These are phyloP conservation scores for Entoloma clypeatum DNA, from an alignment of 1,284 basidiomycete genomes.

Conservation along the genomic window DNA sequence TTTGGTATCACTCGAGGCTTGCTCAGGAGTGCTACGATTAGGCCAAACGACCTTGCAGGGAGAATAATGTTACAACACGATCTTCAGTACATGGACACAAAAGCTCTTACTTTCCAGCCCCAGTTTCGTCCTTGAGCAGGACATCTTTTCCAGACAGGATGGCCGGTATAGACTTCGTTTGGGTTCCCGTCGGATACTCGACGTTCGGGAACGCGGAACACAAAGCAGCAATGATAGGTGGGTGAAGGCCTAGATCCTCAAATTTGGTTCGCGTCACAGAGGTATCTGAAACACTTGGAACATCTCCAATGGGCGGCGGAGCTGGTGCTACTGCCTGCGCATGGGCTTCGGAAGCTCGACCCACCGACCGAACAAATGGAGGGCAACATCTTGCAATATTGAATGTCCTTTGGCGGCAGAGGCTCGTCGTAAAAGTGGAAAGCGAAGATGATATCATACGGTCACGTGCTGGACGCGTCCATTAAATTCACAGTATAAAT, in stretches of 20 bases:
- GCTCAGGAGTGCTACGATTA: slow-evolving; percentile 60
- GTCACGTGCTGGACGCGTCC: slow-evolving; percentile 21
- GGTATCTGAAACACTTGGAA: too few relatives aligned
- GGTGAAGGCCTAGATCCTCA: slow-evolving; percentile 47
- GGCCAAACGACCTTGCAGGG: slow-evolving; percentile 61
- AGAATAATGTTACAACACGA: slow-evolving; percentile 6
- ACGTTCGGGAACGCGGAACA: slow-evolving; percentile 61
- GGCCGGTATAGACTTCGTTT: slow-evolving; percentile 59
- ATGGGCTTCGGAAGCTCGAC: slow-evolving; percentile 19
- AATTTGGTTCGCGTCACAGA: slow-evolving; percentile 31
- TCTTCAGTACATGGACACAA: slow-evolving; percentile 2
- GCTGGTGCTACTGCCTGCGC: slow-evolving; percentile 7
- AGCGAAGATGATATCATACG: slow-evolving; percentile 30
- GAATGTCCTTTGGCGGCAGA: slow-evolving; percentile 17
- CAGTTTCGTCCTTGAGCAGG: slow-evolving; percentile 64
- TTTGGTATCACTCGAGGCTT: slow-evolving; percentile 38
- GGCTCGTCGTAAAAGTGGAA: slow-evolving; percentile 15
- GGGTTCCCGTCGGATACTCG: slow-evolving; percentile 52
- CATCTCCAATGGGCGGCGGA: neutral
- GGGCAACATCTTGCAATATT: slow-evolving; percentile 12
- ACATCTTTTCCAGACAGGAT: slow-evolving; percentile 56
- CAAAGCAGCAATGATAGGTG: slow-evolving; percentile 44
- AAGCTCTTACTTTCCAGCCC: slow-evolving; percentile 65
- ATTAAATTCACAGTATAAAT: slow-evolving; percentile 1
- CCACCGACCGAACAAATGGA: slow-evolving; percentile 18